A percentile compares a stretch with the other conserved stretches of the same genome.
Evolutionary conservation across 2,329 filamentous ascomycete genomes (phyloP).

Genomic region (Trichoderma brevicompactum): DNA sequence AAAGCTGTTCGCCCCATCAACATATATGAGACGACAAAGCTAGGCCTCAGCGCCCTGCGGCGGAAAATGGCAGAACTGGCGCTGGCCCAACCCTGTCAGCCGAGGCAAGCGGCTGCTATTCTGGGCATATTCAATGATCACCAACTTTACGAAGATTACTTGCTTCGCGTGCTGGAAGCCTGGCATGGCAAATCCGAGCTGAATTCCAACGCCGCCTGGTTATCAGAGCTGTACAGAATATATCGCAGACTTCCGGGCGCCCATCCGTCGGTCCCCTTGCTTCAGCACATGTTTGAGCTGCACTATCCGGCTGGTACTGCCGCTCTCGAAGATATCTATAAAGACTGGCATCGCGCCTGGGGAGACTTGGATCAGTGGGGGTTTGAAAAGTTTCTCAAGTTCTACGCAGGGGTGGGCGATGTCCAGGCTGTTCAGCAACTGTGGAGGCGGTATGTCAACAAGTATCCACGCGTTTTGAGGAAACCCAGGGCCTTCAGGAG

Average conservation of each 20-base stretch:
- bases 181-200: constrained; percentile 38
- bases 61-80: constrained; percentile 41
- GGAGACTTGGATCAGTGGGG: constrained; percentile 49
- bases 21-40: constrained; percentile 32
- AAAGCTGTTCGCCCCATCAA: constrained; percentile 35
- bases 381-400: constrained; percentile 54
- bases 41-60: constrained; percentile 38
- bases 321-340: constrained; percentile 52
- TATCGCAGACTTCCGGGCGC: constrained; percentile 50
- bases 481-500: constrained; percentile 53
- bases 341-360: constrained; percentile 53
- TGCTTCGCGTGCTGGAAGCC: constrained; percentile 42
- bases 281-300: constrained; percentile 53
- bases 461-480: constrained; percentile 43
- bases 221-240: constrained; percentile 50
- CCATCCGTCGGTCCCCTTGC: constrained; percentile 44
- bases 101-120: constrained; percentile 44
- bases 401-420: constrained; percentile 55
- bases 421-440: constrained; percentile 50
- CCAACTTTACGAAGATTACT: constrained; percentile 50
- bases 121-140: constrained; percentile 47
- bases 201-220: constrained; percentile 39
- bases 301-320: constrained; percentile 45
- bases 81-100: constrained; percentile 42
- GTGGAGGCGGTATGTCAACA: constrained; percentile 49